Evolutionary conservation across 371 early-diverging fungal genomes (phyloP), one percentile per base, ranked within the genome.

Genomic region (Apophysomyces sp.): DNA sequence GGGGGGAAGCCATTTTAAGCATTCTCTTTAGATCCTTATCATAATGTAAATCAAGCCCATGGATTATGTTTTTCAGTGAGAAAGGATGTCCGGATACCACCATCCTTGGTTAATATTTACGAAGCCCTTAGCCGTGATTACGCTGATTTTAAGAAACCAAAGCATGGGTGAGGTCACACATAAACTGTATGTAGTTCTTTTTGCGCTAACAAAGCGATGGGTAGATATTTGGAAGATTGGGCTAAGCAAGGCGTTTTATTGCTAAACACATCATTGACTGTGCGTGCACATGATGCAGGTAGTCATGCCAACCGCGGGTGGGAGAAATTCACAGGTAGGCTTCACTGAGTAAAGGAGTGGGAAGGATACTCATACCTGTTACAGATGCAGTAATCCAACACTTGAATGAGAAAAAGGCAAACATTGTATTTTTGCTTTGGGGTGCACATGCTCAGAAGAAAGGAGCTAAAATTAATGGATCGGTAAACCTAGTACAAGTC

Each of bases 401-500:
- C 49, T 70, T 99, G 52, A 92, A 86, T 69, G 77, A 84, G 16
- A 74, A 79, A 30, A 76, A 81, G 5, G 60, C 65, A 1, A 74
- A 88, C 51, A 84, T 97, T 15, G 99, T 98, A 37, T 99, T 99
- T 78, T 88, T 99, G 77, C 83, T 98, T n/a, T 98, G 99, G 99
- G 99, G 99, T n/a, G 65, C 71, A 4, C 83, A 89, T 73, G 97
- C 98, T 11, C 90, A 92, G 63, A 86, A 89, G 74, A 92, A 94
- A 57, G 89, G 87, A 6, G 69, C 76, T 0, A 66, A 67, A 31
- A 83, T 91, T 29, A 61, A 82, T 31, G 79, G 83, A 62, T 75
- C 76, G 54, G 88, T 86, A 79, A 65, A 55, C 44, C 18, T 18
- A 41, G 53, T 3, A 37, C 39, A 29, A 1, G n/a, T n/a, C n/a